A percentile compares a stretch with the other conserved stretches of the same genome.
Conservation (phyloP, 1,139 yeast genomes). For the Geotrichum australiense region DNA sequence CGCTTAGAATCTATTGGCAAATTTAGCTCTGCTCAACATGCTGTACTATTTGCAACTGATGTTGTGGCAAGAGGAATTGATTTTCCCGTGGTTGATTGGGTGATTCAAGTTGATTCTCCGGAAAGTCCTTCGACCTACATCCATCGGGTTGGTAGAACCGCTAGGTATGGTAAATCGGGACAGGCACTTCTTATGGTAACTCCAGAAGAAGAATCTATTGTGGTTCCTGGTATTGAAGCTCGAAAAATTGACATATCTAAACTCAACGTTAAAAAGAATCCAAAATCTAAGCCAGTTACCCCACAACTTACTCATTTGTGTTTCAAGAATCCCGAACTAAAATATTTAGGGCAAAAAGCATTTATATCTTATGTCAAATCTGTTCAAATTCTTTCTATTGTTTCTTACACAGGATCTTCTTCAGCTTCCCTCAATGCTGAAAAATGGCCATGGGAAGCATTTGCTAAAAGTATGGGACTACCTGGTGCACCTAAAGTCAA, state of each 20-base stretch:
- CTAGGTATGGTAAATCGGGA: conserved; percentile 87
- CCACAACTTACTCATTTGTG: conserved; percentile 84
- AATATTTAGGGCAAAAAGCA: conserved; percentile 92
- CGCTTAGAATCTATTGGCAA: conserved; percentile 83
- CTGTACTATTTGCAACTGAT: conserved; percentile 91
- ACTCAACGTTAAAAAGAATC: conserved; percentile 64
- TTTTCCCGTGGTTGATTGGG: conserved; percentile 98
- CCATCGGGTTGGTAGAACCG: conserved; percentile 95
- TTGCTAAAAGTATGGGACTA: conserved; percentile 80
- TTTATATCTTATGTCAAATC: conserved; percentile 86
- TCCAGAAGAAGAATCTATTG: conserved; percentile 76
- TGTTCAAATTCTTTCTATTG: conserved; percentile 58
- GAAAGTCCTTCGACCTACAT: conserved; percentile 94
- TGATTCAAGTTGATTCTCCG: conserved; percentile 90
- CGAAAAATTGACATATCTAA: conserved; percentile 64
- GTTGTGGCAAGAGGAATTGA: conserved; percentile 96
- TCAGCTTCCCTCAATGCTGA: neutral
- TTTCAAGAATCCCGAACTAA: conserved; percentile 85
- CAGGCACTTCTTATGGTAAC: conserved; percentile 75
- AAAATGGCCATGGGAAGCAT: conserved; percentile 70
- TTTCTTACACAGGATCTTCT: neutral
- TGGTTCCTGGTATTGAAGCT: conserved; percentile 55
- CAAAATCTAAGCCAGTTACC: conserved; percentile 66
- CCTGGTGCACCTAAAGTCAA: conserved; percentile 96
- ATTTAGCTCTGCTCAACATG: conserved; percentile 78